Base-by-base conservation (phyloP, 164 flowering plant genomes). In the Stephania yunnanensis region DNA sequence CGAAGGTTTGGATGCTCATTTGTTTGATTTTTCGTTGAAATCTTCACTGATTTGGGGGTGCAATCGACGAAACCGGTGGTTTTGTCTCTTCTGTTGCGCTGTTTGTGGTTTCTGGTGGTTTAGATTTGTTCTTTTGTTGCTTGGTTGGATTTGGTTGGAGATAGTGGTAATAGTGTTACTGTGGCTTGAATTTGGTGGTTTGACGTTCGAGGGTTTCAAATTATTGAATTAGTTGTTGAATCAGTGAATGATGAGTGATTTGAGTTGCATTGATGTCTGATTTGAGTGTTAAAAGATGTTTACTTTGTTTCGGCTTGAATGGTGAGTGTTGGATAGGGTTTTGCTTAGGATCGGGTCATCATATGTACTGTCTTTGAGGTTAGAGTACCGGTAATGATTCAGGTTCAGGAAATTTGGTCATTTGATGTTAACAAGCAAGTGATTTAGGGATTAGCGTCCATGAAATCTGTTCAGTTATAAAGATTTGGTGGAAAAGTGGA, bases 1-100 rank as follows among this genome's bases (percentile, higher is more conserved):
- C n/a, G 46, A 20, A 19, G 25, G 22, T 58, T 15, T 30, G 66
- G 66, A 30, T 15, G 31, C 52, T 10, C 6, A 10, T 6, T 61
- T 36, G n/a, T 46, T 63, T 70, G 78, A 70, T 75, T 58, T 19
- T 17, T 55, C 6, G 7, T 53, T 72, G 10, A 22, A 25, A 25
- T 69, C 5, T 46, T 68, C 45, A 64, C 20, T 69, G 70, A 20
- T 25, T 69, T 69, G 72, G 52, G 1, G 64, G 20, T 69, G 30
- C 11, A 19, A 42, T 2, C 19, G 8, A 25, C 10, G 30, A 61
- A 58, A 75, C 6, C 46, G 30, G 46, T 3, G 17, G 36, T 30
- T 36, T 44, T 61, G 25, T 19, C 15, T 6, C n/a, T 22, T 48
- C 31, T 48, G 4, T 1, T 8, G 46, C 7, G 3, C 46, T 29